Conservation (phyloP, 176 grass and related monocot species). For the Saccharum officinarum region DNA sequence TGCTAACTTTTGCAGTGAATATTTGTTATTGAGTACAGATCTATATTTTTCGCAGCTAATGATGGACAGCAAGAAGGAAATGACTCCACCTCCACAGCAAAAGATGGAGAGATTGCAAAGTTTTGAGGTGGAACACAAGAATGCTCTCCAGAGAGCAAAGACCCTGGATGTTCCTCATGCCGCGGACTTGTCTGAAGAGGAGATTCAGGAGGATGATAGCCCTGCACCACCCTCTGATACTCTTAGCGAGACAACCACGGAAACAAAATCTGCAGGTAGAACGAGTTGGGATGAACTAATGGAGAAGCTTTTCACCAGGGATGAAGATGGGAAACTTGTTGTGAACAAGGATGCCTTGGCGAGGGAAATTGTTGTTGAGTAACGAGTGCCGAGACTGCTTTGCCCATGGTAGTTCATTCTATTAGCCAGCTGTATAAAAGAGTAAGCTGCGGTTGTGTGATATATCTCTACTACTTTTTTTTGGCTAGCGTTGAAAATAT, state of each 20-base stretch:
- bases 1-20: background rate
- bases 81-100: slow-evolving; percentile 48
- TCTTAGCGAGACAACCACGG: slow-evolving; percentile 11
- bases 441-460: slow-evolving; percentile 6
- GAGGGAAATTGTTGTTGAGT: slow-evolving; percentile 58
- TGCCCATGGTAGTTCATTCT: slow-evolving; percentile 17
- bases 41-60: slow-evolving; percentile 53
- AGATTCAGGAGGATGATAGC: slow-evolving; percentile 19
- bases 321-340: slow-evolving; percentile 60
- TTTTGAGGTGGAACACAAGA: slow-evolving; percentile 81
- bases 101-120: slow-evolving; percentile 75
- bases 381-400: background rate
- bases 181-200: slow-evolving; percentile 42
- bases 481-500: background rate
- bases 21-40: slow-evolving; percentile 1
- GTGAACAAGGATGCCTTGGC: slow-evolving; percentile 71
- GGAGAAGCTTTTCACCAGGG: slow-evolving; percentile 73
- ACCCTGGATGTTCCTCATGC: slow-evolving; percentile 76
- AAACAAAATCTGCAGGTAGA: slow-evolving; percentile 40
- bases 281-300: slow-evolving; percentile 86
- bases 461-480: background rate
- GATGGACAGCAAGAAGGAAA: slow-evolving; percentile 42
- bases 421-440: slow-evolving; percentile 24
- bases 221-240: slow-evolving; percentile 15
- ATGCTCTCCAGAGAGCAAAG: slow-evolving; percentile 64